Evolutionary conservation across 129 eudicot species (phyloP).

Genomic region (Logfia minima): DNA sequence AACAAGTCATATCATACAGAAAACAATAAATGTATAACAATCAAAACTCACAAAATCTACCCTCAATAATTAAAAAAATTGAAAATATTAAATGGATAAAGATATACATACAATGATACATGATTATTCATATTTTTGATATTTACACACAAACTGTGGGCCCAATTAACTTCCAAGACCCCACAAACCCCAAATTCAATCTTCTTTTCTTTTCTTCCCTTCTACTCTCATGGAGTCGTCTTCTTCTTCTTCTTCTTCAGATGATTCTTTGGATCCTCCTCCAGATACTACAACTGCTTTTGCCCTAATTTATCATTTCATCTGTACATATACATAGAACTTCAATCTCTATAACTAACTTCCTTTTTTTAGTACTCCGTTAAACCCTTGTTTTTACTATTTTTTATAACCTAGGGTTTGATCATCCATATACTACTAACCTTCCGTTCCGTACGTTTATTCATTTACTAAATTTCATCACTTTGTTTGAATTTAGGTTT

Average conservation of each 20-base stretch:
- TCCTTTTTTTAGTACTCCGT: not conserved
- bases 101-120: constrained; percentile 7
- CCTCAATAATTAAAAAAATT: not conserved
- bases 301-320: not conserved
- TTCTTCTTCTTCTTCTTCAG: constrained; percentile 9
- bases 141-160: constrained; percentile 25
- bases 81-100: not conserved
- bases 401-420: constrained; percentile 27
- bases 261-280: constrained; percentile 29
- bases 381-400: constrained; percentile 19
- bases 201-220: not conserved
- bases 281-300: not conserved
- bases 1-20: no score
- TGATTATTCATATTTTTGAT: not conserved
- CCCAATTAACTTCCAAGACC: constrained; percentile 29
- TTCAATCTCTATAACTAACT: not conserved
- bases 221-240: constrained; percentile 29
- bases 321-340: not conserved
- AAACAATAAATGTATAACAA: no score
- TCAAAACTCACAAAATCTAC: no score
- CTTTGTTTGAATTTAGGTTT: constrained; percentile 5
- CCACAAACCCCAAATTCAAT: constrained; percentile 32
- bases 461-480: constrained; percentile 14
- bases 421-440: constrained; percentile 12
- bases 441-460: constrained; percentile 7